Evolutionary conservation across 768 basidiomycete genomes (phyloP).

Genomic region (Agaricus subrufescens): DNA sequence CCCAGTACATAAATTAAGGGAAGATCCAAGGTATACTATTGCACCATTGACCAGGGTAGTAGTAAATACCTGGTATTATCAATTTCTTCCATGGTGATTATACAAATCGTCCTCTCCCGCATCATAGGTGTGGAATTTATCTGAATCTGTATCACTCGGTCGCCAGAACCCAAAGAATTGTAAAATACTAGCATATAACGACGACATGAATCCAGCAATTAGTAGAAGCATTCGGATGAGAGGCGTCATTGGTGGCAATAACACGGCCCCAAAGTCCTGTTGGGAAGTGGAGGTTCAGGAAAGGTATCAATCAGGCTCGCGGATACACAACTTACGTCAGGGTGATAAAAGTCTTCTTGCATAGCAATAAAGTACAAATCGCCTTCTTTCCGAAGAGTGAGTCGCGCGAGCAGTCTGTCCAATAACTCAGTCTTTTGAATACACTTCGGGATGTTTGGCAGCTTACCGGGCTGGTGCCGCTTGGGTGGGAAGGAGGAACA

Average conservation of each 20-base stretch:
- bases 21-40: neutral
- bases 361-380: conserved; percentile 39
- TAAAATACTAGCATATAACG: conserved; percentile 24
- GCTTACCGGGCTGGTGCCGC: conserved; percentile 43
- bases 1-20: neutral
- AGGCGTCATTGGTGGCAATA: conserved; percentile 38
- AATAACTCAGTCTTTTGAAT: neutral
- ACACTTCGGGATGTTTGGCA: neutral
- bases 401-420: conserved; percentile 42
- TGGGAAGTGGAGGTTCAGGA: neutral
- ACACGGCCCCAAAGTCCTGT: conserved; percentile 38
- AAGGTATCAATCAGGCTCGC: neutral
- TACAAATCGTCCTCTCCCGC: conserved; percentile 7
- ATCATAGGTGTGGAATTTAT: neutral
- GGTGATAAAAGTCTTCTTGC: conserved; percentile 60
- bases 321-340: conserved; percentile 32
- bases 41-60: neutral
- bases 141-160: conserved; percentile 8
- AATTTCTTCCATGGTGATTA: neutral
- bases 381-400: conserved; percentile 42
- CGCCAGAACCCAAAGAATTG: conserved; percentile 30
- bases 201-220: conserved; percentile 19
- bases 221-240: conserved; percentile 28
- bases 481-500: conserved; percentile 40
- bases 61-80: neutral